A percentile compares a stretch with the other conserved stretches of the same genome.
Evolutionary conservation across 192 early-diverging fungal species (phyloP).

Genomic region (Coemansia sp.): DNA sequence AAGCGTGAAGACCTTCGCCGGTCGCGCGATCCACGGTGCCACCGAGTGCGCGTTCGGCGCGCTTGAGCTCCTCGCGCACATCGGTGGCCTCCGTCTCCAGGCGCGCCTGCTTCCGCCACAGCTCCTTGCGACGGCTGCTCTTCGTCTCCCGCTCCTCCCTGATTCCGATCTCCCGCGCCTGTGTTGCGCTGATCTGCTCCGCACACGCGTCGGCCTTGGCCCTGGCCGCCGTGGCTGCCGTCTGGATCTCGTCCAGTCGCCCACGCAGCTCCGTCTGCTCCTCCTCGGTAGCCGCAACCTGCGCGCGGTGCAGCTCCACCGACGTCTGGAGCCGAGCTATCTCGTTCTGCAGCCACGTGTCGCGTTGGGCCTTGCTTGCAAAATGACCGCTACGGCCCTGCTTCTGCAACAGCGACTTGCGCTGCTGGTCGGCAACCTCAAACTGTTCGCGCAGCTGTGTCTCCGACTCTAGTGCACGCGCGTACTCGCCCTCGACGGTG

Average conservation of each 20-base stretch:
- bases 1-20: slow-evolving; percentile 71
- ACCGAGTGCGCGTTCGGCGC: slow-evolving; percentile 69
- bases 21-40: slow-evolving; percentile 83
- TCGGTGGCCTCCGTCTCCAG: slow-evolving; percentile 66
- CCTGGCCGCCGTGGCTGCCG: slow-evolving; percentile 28
- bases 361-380: slow-evolving; percentile 69
- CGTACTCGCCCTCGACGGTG: slow-evolving; percentile 64
- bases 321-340: slow-evolving; percentile 65
- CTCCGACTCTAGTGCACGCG: slow-evolving; percentile 61
- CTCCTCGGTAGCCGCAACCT: slow-evolving; percentile 46
- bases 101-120: slow-evolving; percentile 88
- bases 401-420: slow-evolving; percentile 78
- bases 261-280: slow-evolving; percentile 34
- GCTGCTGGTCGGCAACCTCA: slow-evolving; percentile 65
- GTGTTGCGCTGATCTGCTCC: slow-evolving; percentile 34
- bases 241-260: slow-evolving; percentile 26
- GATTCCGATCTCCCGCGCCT: slow-evolving; percentile 40
- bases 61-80: slow-evolving; percentile 71
- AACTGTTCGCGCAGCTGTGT: slow-evolving; percentile 66
- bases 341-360: slow-evolving; percentile 72
- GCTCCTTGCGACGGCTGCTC: slow-evolving; percentile 60
- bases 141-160: slow-evolving; percentile 46
- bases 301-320: slow-evolving; percentile 56
- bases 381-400: slow-evolving; percentile 85
- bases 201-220: slow-evolving; percentile 24